Evolutionary conservation across 2,329 filamentous ascomycete species (phyloP), one percentile per base, ranked within the genome.

Genomic region (Zasmidium angulare): DNA sequence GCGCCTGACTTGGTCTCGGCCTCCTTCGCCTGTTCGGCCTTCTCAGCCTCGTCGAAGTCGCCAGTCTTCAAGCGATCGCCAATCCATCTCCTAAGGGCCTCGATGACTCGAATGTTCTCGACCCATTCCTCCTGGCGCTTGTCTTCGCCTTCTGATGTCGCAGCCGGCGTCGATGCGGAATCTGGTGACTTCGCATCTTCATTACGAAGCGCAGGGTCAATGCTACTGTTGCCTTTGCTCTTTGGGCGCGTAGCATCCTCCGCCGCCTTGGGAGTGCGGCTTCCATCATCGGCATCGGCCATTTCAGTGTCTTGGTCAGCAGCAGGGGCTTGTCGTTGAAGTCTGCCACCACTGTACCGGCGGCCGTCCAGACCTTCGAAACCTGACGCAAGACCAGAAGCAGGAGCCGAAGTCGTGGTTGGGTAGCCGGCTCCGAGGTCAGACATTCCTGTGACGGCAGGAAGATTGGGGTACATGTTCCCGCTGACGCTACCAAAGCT

Each of bases 391-490:
- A 93, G 83, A 21, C 88, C 89, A 14, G 89, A 86, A 1, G 89
- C 81, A 2, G 84, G 83, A 12, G 84, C 84, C n/a, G 83, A 87
- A 40, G 87, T 85, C 2, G 89, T 87, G 26, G 86, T 82, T 1
- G 84, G 82, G 69, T 89, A 90, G 46, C 77, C 77, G 50, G 76
- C 73, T 23, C 79, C 74, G 70, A 83, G 79, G 59, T 81, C 81
- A 55, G 84, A 84, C 72, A 88, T 88, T 48, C 87, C 83, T 59
- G 84, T 86, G 53, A 90, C 87, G 49, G 89, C 84, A 14, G 86
- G 89, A 29, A 95, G 83, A 64, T 81, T 90, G 19, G 90, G 90
- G 75, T 95, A 95, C 77, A 90, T 84, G 48, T 84, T 84, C 48
- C 79, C 79, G 22, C 81, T 82, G 56, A 63, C 67, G 61, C 70